Conservation (phyloP, 176 grass and related monocot species). For the Pontederia paniculata region DNA sequence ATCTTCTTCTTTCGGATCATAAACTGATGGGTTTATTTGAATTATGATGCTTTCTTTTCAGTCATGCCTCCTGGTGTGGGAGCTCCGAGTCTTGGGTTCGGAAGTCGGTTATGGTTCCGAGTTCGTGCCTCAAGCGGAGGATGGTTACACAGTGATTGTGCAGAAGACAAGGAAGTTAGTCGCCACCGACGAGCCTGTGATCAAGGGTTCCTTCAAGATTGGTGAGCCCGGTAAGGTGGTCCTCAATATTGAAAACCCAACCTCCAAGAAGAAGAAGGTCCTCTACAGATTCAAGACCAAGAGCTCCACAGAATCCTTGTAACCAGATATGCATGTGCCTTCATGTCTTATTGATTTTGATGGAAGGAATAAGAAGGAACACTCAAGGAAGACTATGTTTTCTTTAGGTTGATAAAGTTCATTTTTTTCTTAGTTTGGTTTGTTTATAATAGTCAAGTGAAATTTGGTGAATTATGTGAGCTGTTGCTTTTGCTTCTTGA, state of each 20-base stretch:
- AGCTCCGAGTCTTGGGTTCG: conserved; percentile 67
- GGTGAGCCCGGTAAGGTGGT: conserved; percentile 58
- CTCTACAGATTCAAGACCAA: conserved; percentile 81
- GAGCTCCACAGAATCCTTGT: conserved; percentile 35
- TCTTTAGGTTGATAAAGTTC: not conserved
- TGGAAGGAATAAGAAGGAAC: conserved; percentile 1
- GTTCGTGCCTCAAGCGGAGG: conserved; percentile 59
- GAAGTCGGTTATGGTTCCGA: conserved; percentile 74
- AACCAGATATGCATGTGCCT: not conserved
- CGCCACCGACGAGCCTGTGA: conserved; percentile 52
- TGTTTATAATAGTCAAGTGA: not conserved
- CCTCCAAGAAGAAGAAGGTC: conserved; percentile 97
- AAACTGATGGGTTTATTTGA: not conserved
- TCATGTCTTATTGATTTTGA: not conserved
- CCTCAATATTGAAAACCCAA: conserved; percentile 51
- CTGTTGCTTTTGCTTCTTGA: not conserved
- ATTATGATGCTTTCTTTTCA: conserved; percentile 1
- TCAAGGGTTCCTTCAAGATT: conserved; percentile 75
- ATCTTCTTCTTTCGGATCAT: not conserved
- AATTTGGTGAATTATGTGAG: not conserved
- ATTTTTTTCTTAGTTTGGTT: not conserved
- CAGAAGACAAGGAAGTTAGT: conserved; percentile 84
- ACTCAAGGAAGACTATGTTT: not conserved
- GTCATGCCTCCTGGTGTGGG: conserved; percentile 74
- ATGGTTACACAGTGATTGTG: conserved; percentile 81